Evolutionary conservation across 768 basidiomycete species (phyloP).

Genomic region (Phylloporus sp.): DNA sequence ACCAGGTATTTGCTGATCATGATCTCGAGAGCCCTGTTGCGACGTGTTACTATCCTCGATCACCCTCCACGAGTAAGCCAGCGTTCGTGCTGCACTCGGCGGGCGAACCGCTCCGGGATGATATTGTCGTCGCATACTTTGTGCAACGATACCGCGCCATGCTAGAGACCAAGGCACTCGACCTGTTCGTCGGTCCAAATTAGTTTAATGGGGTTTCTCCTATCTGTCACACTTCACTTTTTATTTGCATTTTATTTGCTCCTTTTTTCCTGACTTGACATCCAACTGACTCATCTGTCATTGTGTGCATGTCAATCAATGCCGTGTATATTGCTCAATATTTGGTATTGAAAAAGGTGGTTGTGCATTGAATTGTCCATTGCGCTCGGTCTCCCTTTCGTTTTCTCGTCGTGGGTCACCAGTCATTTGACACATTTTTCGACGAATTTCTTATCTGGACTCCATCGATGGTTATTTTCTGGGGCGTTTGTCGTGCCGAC

Average conservation of each 20-base stretch:
- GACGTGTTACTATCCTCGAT: conserved; percentile 15
- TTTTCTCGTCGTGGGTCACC: not conserved
- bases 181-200: conserved; percentile 22
- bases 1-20: conserved; percentile 20
- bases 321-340: not conserved
- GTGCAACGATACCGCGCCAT: conserved; percentile 24
- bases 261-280: not conserved
- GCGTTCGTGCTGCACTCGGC: conserved; percentile 20
- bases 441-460: not conserved
- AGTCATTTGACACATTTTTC: not conserved
- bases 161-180: conserved; percentile 23
- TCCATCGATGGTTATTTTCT: not conserved
- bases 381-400: not conserved
- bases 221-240: not conserved
- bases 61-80: conserved; percentile 7
- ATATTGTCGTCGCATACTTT: conserved; percentile 26
- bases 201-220: not conserved
- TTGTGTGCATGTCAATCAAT: not conserved
- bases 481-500: not conserved
- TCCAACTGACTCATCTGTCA: not conserved
- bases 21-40: conserved; percentile 24
- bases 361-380: not conserved
- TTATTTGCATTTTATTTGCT: not conserved
- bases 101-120: conserved; percentile 29
- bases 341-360: not conserved